Evolutionary conservation across 2,329 filamentous ascomycete genomes (phyloP).

Genomic region (Xylariaceae sp.): DNA sequence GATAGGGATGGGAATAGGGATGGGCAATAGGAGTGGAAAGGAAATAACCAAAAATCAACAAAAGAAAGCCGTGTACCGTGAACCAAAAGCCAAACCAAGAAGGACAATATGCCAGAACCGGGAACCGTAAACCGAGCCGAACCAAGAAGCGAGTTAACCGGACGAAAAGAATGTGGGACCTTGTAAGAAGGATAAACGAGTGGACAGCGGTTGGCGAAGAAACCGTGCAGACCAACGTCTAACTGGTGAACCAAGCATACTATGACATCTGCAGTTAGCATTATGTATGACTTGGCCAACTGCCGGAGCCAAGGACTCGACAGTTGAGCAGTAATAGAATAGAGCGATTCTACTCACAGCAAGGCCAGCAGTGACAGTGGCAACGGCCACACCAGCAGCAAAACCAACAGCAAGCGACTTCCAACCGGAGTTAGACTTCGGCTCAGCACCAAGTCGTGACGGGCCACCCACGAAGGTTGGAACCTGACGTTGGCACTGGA

Average conservation of each 20-base stretch:
- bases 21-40: background rate
- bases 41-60: background rate
- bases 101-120: slow-evolving; percentile 16
- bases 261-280: background rate
- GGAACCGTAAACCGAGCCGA: background rate
- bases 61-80: background rate
- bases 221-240: slow-evolving; percentile 5
- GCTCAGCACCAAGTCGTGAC: slow-evolving; percentile 3
- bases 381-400: slow-evolving; percentile 17
- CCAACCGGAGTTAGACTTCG: slow-evolving; percentile 16
- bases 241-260: slow-evolving; percentile 21
- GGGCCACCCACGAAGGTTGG: slow-evolving; percentile 9
- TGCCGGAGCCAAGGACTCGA: no score
- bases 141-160: no score
- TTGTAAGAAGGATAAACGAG: background rate
- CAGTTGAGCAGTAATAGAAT: background rate
- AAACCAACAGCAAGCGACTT: slow-evolving; percentile 23
- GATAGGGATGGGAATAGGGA: background rate
- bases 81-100: slow-evolving; percentile 6
- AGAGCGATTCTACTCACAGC: background rate
- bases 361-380: slow-evolving; percentile 18
- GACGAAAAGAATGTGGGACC: slow-evolving; percentile 2
- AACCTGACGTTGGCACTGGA: slow-evolving; percentile 11
- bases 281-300: background rate
- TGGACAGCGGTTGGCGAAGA: background rate